These are phyloP conservation scores for Cryphonectria japonica DNA, from an alignment of 2,329 filamentous ascomycete species.

Conservation along the genomic window DNA sequence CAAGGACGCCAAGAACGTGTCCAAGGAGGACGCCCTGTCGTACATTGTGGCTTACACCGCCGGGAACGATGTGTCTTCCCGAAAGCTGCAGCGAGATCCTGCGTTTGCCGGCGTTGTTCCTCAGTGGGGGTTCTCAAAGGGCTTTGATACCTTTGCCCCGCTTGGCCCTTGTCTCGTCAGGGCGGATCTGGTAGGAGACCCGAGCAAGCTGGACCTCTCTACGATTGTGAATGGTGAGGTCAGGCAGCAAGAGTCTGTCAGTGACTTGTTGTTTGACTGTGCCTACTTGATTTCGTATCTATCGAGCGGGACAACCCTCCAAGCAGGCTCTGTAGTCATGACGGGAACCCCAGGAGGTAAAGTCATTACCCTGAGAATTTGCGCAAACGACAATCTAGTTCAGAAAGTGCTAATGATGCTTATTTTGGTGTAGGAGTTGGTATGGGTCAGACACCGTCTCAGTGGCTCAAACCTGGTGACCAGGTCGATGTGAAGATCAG, in stretches of 20 bases:
- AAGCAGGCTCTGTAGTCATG: slow-evolving; percentile 49
- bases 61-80: slow-evolving; percentile 59
- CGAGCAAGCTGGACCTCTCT: slow-evolving; percentile 45
- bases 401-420: background rate
- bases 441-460: slow-evolving; percentile 46
- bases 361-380: slow-evolving; percentile 9
- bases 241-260: slow-evolving; percentile 46
- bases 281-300: slow-evolving; percentile 43
- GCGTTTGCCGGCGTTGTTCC: slow-evolving; percentile 53
- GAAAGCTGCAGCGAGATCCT: slow-evolving; percentile 56
- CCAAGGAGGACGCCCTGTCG: slow-evolving; percentile 45
- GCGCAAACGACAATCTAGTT: background rate
- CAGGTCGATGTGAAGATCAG: slow-evolving; percentile 45
- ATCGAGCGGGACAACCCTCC: slow-evolving; percentile 47
- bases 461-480: slow-evolving; percentile 44
- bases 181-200: slow-evolving; percentile 46
- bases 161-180: slow-evolving; percentile 55
- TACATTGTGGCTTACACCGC: slow-evolving; percentile 58
- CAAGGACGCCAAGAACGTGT: slow-evolving; percentile 46
- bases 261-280: slow-evolving; percentile 51
- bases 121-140: slow-evolving; percentile 61
- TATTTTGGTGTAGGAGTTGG: slow-evolving; percentile 40
- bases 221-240: slow-evolving; percentile 53
- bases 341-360: slow-evolving; percentile 50
- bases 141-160: slow-evolving; percentile 60